These are phyloP conservation scores for Aureobasidium leucospermi DNA, from an alignment of 2,329 filamentous ascomycete genomes.

Conservation along the genomic window DNA sequence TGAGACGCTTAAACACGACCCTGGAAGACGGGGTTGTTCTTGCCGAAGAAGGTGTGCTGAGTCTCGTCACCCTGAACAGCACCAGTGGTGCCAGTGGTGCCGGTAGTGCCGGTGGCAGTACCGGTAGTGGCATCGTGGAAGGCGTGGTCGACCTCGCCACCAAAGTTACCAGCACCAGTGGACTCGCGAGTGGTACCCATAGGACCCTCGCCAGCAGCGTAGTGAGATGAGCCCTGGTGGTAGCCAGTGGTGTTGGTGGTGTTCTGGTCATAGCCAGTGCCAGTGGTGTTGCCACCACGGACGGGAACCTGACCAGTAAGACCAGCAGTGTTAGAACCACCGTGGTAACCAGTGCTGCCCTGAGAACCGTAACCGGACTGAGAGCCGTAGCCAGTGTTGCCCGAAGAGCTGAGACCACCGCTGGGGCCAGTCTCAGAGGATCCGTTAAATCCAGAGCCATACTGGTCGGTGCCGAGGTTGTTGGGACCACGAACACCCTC, in stretches of 20 bases:
- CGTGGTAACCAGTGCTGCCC: slow-evolving; percentile 8
- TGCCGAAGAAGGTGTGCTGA: slow-evolving; percentile 33
- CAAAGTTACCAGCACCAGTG: slow-evolving; percentile 10
- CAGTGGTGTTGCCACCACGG: slow-evolving; percentile 14
- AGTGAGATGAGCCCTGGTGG: slow-evolving; percentile 29
- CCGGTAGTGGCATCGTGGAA: background rate
- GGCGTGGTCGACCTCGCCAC: slow-evolving; percentile 12
- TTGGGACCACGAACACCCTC: slow-evolving; percentile 27
- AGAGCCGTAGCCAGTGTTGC: slow-evolving; percentile 16
- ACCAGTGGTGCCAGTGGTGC: slow-evolving; percentile 8
- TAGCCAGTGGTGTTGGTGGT: slow-evolving; percentile 16
- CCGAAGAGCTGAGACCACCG: slow-evolving; percentile 11
- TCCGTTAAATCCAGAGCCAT: slow-evolving; percentile 13
- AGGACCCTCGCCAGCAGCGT: background rate
- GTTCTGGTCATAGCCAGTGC: slow-evolving; percentile 16
- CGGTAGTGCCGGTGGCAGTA: slow-evolving; percentile 14
- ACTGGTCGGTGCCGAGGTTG: slow-evolving; percentile 9
- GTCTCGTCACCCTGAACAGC: background rate
- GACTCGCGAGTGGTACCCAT: background rate
- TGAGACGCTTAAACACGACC: slow-evolving; percentile 26
- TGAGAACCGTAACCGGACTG: slow-evolving; percentile 13
- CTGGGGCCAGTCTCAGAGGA: slow-evolving; percentile 7
- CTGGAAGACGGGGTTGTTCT: slow-evolving; percentile 37
- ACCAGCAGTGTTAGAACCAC: slow-evolving; percentile 12
- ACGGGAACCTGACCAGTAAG: slow-evolving; percentile 17